Base-by-base conservation (phyloP, 2,329 filamentous ascomycete species). In the Colletotrichum brevisporum region DNA sequence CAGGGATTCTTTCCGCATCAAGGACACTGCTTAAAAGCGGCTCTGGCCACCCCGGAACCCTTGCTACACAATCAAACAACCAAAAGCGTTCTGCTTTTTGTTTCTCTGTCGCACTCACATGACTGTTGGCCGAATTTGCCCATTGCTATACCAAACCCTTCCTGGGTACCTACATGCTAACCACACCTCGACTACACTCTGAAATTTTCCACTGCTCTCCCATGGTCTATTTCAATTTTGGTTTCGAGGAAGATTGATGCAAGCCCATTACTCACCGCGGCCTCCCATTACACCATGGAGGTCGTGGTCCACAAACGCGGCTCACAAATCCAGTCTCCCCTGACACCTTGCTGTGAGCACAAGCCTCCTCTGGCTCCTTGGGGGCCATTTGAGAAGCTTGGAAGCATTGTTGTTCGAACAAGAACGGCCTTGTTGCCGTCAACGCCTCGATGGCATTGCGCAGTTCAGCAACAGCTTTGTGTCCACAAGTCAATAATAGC, bases 171-270 rank as follows among this genome's bases (percentile, higher is more conserved):
- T 24, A 24, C 21, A 24, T 24, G 21, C 21, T 24, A 24, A 15
- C 39, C 76, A 24, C 21, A 24, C 88, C 90, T 92, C 91, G 86
- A 87, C 90, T 93, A 92, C 92, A 94, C 92, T 94, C 92, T 91
- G 92, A 92, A 86, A 89, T 87, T 85, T 88, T 89, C 89, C 86
- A 82, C 57, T 50, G 80, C 82, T 83, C 27, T 31, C 27, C 27
- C 82, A 85, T 94, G 91, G 90, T 90, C 84, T 86, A 85, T 90
- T 89, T 92, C 91, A 92, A 93, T 94, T 94, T 94, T 94, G 89
- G 89, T 89, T 88, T 86, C 87, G 84, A 94, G 92, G 91, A 87
- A 94, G 89, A 94, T 84, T 18, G 73, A 82, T 90, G 75, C 71
- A 39, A 66, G 51, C 86, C 85, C 80, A 80, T 82, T 90, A 93